Evolutionary conservation across 441 rosid genomes (phyloP), one percentile per base, ranked within the genome.

Genomic region (Erodium trifolium): DNA sequence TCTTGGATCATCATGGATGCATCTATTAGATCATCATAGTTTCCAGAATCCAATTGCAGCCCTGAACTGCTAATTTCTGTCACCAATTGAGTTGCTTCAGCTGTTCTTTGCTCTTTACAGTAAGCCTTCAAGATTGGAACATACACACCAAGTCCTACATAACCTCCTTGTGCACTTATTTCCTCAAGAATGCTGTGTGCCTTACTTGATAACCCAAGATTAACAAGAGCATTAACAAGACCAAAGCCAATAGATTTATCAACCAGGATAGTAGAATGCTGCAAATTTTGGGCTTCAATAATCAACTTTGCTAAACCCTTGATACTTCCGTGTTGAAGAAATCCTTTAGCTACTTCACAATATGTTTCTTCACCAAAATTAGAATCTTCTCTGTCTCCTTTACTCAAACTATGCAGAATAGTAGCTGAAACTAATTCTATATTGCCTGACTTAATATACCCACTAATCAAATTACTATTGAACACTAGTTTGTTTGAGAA

Each of bases 21-120:
- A 75, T 89, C 99, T 29, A 91, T 85, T 67, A 91, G 70, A 66
- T 79, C 75, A 65, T 86, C 85, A 68, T 88, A 91, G 71, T 65
- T 85, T 65, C 78, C 89, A 0, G 68, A 81, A 45, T 89, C 93
- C 79, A 93, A 73, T 63, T 86, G 90, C 81, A 88, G 90, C 67
- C 92, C 96, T 0, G 83, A 76, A 72, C 72, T 84, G 79, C 84
- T 88, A 18, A 91, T 86, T 75, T 89, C 93, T 84, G 78, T 80
- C 18, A 93, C 97, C 75, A 93, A 77, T 73, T 86, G 97, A 72
- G 96, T 93, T 71, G 97, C 97, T 85, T 89, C 96, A 70, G 97
- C 86, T 53, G 93, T 89, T 80, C 80, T 78, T 74, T 78, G 81
- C 82, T 89, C 96, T 73, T 93, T 87, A 78, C 92, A 80, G 72